Percentiles rank a stretch among this genome's conserved stretches.
These are phyloP conservation scores for Mycena albidolilacea DNA, from an alignment of 768 basidiomycete species.

Conservation along the genomic window DNA sequence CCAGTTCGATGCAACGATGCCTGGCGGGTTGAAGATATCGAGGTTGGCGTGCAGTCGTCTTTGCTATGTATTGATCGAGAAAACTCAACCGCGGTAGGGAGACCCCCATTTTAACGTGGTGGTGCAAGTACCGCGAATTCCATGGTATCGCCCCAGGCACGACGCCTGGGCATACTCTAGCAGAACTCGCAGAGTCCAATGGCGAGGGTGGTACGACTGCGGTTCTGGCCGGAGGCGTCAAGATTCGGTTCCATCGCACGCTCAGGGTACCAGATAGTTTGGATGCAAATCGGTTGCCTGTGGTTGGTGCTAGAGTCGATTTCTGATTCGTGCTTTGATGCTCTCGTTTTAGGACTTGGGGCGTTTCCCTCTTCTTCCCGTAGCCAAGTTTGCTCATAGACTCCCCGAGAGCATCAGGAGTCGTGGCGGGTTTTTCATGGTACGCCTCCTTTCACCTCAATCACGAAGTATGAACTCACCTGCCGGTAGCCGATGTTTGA, in stretches of 20 bases:
- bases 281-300: not conserved
- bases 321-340: not conserved
- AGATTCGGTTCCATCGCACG: conserved; percentile 37
- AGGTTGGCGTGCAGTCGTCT: too few relatives aligned
- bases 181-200: not conserved
- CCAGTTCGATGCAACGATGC: not conserved
- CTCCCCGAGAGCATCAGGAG: not conserved
- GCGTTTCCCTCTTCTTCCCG: not conserved
- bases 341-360: conserved; percentile 31
- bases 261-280: conserved; percentile 35
- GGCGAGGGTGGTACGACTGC: not conserved
- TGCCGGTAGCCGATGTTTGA: conserved; percentile 36
- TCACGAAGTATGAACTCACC: not conserved
- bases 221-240: conserved; percentile 13
- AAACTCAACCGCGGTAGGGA: not conserved
- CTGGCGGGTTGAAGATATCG: conserved; percentile 2
- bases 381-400: not conserved
- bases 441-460: not conserved
- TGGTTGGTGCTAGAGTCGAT: not conserved
- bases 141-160: conserved; percentile 1
- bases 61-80: too few relatives aligned
- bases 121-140: conserved; percentile 7
- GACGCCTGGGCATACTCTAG: not conserved
- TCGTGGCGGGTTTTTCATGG: conserved; percentile 3
- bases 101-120: not conserved